Conservation (phyloP, 192 early-diverging fungal species). For the Paraglomus brasilianum region DNA sequence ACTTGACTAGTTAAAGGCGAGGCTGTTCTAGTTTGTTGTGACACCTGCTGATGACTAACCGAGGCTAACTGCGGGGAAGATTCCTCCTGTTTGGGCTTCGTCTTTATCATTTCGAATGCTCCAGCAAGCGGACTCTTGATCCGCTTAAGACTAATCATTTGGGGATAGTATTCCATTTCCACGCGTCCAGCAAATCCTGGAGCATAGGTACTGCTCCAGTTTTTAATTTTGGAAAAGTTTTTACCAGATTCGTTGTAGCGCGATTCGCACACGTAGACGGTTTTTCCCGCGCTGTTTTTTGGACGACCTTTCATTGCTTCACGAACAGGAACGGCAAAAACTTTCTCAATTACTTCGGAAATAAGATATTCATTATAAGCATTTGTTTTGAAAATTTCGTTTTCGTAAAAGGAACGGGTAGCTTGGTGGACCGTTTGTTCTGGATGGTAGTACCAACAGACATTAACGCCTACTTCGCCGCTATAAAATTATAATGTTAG, state of each 20-base stretch:
- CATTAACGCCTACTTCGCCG: constrained; percentile 44
- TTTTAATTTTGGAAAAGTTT: constrained; percentile 59
- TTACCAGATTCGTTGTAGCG: constrained; percentile 60
- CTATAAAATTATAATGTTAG: constrained; percentile 12
- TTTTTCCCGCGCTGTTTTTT: constrained; percentile 41
- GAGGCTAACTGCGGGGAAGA: too few relatives aligned
- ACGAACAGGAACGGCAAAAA: constrained; percentile 56
- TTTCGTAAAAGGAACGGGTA: constrained; percentile 55
- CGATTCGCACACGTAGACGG: constrained; percentile 65
- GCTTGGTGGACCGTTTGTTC: constrained; percentile 65
- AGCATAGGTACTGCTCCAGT: constrained; percentile 58
- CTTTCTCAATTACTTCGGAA: constrained; percentile 58
- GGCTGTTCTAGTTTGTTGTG: too few relatives aligned
- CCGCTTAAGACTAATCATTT: constrained; percentile 36
- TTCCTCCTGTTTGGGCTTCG: too few relatives aligned
- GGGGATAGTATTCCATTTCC: constrained; percentile 39
- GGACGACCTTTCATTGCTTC: constrained; percentile 60
- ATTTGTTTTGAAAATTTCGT: constrained; percentile 67
- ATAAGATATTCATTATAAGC: constrained; percentile 51
- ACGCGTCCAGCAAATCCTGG: constrained; percentile 35
- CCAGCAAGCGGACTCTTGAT: constrained; percentile 34
- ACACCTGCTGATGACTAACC: too few relatives aligned
- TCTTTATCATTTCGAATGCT: constrained; percentile 8
- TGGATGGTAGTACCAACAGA: constrained; percentile 63
- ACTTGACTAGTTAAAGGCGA: too few relatives aligned